Evolutionary conservation across 306 rosid species (phyloP).

Genomic region (Medicago ruthenica): DNA sequence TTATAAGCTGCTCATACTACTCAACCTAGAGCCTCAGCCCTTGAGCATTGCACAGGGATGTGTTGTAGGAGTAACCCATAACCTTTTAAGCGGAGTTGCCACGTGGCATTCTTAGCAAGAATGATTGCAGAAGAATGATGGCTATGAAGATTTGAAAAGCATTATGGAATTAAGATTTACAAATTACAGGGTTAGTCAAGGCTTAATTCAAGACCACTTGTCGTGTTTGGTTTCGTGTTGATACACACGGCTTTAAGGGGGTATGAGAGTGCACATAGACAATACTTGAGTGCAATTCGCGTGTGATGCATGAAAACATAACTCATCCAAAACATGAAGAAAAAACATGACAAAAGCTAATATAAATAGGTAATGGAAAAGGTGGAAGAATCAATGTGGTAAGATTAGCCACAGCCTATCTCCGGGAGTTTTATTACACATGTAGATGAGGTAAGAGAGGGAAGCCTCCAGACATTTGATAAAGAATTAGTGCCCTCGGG

Average conservation of each 20-base stretch:
- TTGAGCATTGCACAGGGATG: neutral
- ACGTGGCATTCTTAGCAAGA: slow-evolving; percentile 35
- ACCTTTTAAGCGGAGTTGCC: slow-evolving; percentile 34
- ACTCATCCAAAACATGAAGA: neutral
- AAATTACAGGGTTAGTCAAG: slow-evolving; percentile 3
- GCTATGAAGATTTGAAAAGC: slow-evolving; percentile 6
- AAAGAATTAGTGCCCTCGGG: neutral
- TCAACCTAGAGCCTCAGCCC: slow-evolving; percentile 7
- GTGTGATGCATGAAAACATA: neutral
- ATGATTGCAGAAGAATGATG: neutral
- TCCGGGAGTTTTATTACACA: neutral
- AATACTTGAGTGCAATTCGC: neutral
- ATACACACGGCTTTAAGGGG: neutral
- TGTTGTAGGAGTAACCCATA: slow-evolving; percentile 2
- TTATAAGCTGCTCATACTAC: neutral
- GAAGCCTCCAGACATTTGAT: slow-evolving; percentile 1
- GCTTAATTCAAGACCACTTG: neutral
- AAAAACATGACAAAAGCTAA: slow-evolving; percentile 3
- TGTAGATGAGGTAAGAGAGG: neutral
- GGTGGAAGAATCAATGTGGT: neutral
- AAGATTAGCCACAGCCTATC: slow-evolving; percentile 4
- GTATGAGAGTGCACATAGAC: neutral
- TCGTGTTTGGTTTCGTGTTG: neutral
- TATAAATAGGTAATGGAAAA: neutral
- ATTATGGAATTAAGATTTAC: slow-evolving; percentile 1